Base-by-base conservation (phyloP, 1,284 basidiomycete genomes). In the Anthracocystis panici-leucophaei region DNA sequence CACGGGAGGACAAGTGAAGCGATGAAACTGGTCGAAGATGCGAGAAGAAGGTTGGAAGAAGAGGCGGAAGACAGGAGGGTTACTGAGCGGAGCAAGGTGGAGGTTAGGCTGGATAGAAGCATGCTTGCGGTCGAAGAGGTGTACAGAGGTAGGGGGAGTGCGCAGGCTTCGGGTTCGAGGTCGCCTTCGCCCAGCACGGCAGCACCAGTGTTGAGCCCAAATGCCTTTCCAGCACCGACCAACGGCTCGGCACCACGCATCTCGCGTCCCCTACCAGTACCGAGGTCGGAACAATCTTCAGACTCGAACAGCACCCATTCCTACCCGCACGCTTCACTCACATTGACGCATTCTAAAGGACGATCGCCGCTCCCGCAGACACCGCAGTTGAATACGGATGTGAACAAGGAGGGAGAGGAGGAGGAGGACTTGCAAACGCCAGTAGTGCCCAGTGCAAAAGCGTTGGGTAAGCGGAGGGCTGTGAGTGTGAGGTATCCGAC, bases 381-480 rank as follows among this genome's bases (percentile, higher is more conserved):
- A 14, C 66, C 66, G 16, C 50, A 29, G 14, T 21, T 69, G 1
- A 69, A 63, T 42, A 56, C 63, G 41, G 44, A 58, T 45, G 29
- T 16, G 25, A 31, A n/a, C 12, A 31, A 42, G 14, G 40, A 16
- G 42, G 48, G 63, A 40, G 67, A 64, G 25, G 67, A 72, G 35
- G 75, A 78, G 9, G 67, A 70, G 14, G 75, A 63, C 2, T 21
- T 78, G 46, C 58, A 72, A 14, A 81, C 79, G 20, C 80, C 80
- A 14, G 49, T 76, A 4, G 60, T 67, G 35, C 80, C 80, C 1
- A 75, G 68, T 35, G 80, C 62, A 25, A 82, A 82, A 45, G 80
- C 80, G 21, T 53, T 82, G 31, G 80, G 80, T 2, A 82, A 82
- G 72, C 61, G 80, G 20, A 58, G 80, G 25, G 73, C 73, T 3